These are phyloP conservation scores for Coemansia furcata DNA, from an alignment of 192 early-diverging fungal genomes.

Conservation along the genomic window DNA sequence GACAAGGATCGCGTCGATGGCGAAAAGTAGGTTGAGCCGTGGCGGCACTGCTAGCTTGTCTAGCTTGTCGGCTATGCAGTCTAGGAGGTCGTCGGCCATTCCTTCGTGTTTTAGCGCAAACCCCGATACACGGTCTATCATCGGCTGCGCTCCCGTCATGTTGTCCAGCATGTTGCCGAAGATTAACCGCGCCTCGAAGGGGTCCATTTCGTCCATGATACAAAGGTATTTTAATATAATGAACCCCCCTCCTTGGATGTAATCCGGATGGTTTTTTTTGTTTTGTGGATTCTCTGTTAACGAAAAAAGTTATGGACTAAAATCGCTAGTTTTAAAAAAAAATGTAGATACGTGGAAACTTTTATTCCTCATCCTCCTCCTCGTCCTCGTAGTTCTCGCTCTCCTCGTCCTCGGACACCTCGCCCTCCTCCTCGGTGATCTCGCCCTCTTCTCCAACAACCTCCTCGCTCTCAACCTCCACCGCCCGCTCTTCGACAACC, in stretches of 20 bases:
- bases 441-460: not conserved
- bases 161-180: slow-evolving; percentile 56
- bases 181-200: slow-evolving; percentile 50
- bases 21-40: slow-evolving; percentile 51
- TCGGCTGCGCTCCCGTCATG: slow-evolving; percentile 45
- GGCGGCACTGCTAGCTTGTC: slow-evolving; percentile 38
- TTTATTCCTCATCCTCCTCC: not conserved
- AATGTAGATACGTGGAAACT: not conserved
- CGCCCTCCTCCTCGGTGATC: slow-evolving; percentile 5
- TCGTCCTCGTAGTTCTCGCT: not conserved
- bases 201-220: slow-evolving; percentile 51
- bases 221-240: too few species aligned
- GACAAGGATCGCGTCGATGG: slow-evolving; percentile 50
- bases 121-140: slow-evolving; percentile 37
- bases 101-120: slow-evolving; percentile 46
- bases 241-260: too few species aligned
- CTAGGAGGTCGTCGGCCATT: slow-evolving; percentile 46
- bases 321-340: not conserved
- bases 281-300: not conserved
- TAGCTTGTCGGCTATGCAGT: slow-evolving; percentile 52
- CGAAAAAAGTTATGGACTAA: not conserved
- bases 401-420: not conserved
- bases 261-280: not conserved
- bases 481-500: not conserved
- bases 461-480: not conserved